Percentiles rank a stretch among this genome's conserved stretches.
phyloP scores from a whole-genome alignment of 108 stramenopile genomes.

The Cafeteria roenbergensis region DNA sequence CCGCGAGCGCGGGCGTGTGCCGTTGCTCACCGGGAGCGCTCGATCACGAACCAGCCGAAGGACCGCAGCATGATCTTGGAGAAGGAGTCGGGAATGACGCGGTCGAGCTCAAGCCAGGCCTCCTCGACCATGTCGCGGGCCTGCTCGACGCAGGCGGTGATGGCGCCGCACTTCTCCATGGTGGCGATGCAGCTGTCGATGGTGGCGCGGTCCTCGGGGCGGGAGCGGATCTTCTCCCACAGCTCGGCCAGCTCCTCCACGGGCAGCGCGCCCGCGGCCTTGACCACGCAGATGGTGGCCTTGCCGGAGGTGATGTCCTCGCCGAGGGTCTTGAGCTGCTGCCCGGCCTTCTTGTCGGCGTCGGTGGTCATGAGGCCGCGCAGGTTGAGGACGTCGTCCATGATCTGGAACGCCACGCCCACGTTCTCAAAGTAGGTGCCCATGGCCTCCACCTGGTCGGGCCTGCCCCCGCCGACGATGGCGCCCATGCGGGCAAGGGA shows the following conservation, averaged over 20 bases:
- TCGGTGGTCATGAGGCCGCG: slow-evolving; percentile 16
- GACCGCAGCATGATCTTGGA: slow-evolving; percentile 22
- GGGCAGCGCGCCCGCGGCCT: slow-evolving; percentile 2
- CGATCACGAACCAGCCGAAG: slow-evolving; percentile 20
- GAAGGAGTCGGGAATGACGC: slow-evolving; percentile 16
- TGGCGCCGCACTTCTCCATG: slow-evolving; percentile 12
- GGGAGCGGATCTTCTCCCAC: slow-evolving; percentile 11
- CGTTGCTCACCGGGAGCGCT: slow-evolving; percentile 3
- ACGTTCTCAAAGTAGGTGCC: slow-evolving; percentile 20
- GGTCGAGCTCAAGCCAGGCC: slow-evolving; percentile 15
- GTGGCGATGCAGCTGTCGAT: slow-evolving; percentile 5
- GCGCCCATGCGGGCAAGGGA: slow-evolving; percentile 22
- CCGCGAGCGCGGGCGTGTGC: too few species aligned
- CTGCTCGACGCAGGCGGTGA: slow-evolving; percentile 3
- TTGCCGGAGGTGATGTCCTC: slow-evolving; percentile 21
- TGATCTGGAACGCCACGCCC: slow-evolving; percentile 22
- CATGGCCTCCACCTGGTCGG: slow-evolving; percentile 16
- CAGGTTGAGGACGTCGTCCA: slow-evolving; percentile 25
- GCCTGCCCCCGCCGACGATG: slow-evolving; percentile 13
- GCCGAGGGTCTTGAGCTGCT: slow-evolving; percentile 10
- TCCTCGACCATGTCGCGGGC: slow-evolving; percentile 20
- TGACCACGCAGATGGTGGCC: slow-evolving; percentile 22
- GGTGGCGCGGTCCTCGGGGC: neutral
- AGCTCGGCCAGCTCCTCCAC: neutral
- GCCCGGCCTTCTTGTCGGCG: slow-evolving; percentile 7